Conservation (phyloP, 2,329 filamentous ascomycete species). For the Fusarium albidum region DNA sequence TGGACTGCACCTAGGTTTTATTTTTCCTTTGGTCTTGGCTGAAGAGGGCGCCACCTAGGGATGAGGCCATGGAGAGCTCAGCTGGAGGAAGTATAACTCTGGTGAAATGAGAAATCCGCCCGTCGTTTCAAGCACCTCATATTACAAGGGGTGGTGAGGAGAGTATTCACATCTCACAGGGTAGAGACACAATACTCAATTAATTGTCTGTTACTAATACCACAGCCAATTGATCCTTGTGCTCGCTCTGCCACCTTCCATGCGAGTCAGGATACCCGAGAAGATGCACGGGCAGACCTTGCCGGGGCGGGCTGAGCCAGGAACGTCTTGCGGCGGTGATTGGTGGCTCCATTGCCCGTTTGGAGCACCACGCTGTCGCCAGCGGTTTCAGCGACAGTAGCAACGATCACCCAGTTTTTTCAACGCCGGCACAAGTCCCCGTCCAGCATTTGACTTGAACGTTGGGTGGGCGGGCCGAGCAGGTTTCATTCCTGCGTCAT, state of each 20-base stretch:
- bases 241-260: not conserved
- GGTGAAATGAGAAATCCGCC: too few relatives aligned
- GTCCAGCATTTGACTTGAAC: slow-evolving; percentile 22
- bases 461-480: slow-evolving; percentile 24
- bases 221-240: not conserved
- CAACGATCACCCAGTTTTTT: not conserved
- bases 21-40: slow-evolving; percentile 18
- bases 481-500: slow-evolving; percentile 38
- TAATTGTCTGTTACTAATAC: not conserved
- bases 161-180: too few relatives aligned
- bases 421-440: not conserved
- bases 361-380: slow-evolving; percentile 16
- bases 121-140: too few relatives aligned
- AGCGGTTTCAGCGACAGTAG: slow-evolving; percentile 24
- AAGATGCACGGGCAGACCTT: slow-evolving; percentile 19
- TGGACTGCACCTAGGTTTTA: slow-evolving; percentile 13
- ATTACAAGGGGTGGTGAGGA: too few relatives aligned
- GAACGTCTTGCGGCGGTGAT: slow-evolving; percentile 8
- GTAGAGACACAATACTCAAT: too few relatives aligned
- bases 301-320: slow-evolving; percentile 12
- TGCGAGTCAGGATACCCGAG: slow-evolving; percentile 11
- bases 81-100: not conserved
- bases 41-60: not conserved
- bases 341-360: slow-evolving; percentile 22
- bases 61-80: slow-evolving; percentile 10